These are phyloP conservation scores for Heritiera fomes DNA, from an alignment of 345 rosid species.

Conservation along the genomic window DNA sequence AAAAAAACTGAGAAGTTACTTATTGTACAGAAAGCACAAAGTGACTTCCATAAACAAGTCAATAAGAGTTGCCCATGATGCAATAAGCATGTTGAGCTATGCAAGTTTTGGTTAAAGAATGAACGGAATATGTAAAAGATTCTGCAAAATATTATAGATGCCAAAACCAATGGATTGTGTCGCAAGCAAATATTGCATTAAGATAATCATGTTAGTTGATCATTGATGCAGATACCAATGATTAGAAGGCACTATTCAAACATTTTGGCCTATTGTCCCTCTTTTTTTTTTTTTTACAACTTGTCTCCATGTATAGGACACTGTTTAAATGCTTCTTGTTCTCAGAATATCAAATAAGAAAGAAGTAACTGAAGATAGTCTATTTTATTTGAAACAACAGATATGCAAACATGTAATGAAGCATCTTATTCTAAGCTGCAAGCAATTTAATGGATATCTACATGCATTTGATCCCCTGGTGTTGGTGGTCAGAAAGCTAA, in stretches of 20 bases:
- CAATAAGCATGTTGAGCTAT: conserved; percentile 9
- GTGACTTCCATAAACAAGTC: conserved; percentile 12
- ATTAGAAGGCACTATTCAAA: neutral
- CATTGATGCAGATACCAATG: neutral
- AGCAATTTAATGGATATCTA: neutral
- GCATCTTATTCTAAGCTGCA: conserved; percentile 3
- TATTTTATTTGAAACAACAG: neutral
- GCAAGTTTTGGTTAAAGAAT: neutral
- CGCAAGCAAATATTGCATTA: neutral
- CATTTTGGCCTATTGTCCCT: neutral
- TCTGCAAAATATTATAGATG: neutral
- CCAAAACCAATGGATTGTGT: neutral
- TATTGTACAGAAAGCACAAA: neutral
- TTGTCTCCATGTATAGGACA: neutral
- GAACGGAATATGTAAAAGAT: neutral
- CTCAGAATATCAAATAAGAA: neutral
- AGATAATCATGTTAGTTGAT: neutral
- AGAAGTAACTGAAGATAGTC: neutral
- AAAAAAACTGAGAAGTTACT: conserved; percentile 13
- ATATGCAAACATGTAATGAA: neutral
- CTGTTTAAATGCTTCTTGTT: neutral
- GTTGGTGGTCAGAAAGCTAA: neutral
- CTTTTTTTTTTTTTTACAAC: neutral
- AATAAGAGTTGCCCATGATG: neutral
- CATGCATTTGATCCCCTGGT: neutral